Percentiles rank a stretch among this genome's conserved stretches.
phyloP scores from a whole-genome alignment of 805 yeast species.

The Metschnikowia santaceciliae region DNA sequence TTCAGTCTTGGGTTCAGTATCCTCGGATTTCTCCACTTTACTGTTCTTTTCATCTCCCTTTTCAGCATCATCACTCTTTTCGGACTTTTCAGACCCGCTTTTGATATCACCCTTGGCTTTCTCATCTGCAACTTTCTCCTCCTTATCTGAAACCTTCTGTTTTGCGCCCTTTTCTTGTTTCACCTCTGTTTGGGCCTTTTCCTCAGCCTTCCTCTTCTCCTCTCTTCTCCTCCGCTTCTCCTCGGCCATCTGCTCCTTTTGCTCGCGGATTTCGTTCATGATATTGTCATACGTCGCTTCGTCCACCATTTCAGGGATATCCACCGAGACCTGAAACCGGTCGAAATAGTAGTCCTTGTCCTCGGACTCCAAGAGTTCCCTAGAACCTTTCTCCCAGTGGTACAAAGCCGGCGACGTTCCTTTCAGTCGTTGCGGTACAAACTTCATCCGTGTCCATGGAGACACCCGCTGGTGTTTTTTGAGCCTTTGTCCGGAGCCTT shows the following conservation, averaged over 20 bases:
- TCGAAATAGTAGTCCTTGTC: constrained; percentile 60
- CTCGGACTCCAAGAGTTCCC: constrained; percentile 37
- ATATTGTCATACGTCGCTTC: constrained; percentile 56
- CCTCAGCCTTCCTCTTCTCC: constrained; percentile 2
- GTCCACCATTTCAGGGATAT: constrained; percentile 62
- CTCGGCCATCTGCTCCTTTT: constrained; percentile 11
- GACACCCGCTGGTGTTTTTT: constrained; percentile 66
- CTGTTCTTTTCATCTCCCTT: constrained; percentile 8
- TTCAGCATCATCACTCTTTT: constrained; percentile 13
- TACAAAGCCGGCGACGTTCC: constrained; percentile 46
- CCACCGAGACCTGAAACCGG: constrained; percentile 64
- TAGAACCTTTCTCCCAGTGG: constrained; percentile 87
- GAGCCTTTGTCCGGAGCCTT: constrained; percentile 44
- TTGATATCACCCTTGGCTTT: not conserved
- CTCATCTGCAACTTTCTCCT: not conserved
- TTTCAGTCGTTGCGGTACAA: constrained; percentile 47
- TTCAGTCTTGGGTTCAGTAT: constrained; percentile 11
- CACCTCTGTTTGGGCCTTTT: not conserved
- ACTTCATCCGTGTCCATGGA: constrained; percentile 75
- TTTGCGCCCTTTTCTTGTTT: constrained; percentile 6
- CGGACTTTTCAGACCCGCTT: constrained; percentile 11
- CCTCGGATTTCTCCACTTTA: constrained; percentile 15
- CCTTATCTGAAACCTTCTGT: not conserved
- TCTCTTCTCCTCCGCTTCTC: constrained; percentile 8
- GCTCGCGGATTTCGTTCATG: constrained; percentile 40